Base-by-base conservation (phyloP, 805 yeast species). In the Wickerhamomyces rabaulensis region DNA sequence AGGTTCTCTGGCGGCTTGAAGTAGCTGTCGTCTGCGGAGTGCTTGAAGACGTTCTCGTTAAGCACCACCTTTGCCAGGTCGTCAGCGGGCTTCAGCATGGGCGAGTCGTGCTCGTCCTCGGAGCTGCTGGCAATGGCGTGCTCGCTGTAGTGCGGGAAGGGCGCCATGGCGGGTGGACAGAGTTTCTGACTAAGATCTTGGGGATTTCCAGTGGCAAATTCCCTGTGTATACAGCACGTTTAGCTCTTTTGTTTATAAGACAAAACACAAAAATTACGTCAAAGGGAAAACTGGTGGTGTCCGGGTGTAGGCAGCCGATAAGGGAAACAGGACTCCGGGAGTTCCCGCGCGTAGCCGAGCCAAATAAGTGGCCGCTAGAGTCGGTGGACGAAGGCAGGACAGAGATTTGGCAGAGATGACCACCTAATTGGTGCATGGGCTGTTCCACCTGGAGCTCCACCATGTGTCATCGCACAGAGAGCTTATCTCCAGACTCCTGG, bases 101-200 rank as follows among this genome's bases (percentile, higher is more conserved):
- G 39, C 7, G 37, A 33, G 10, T 54, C 58, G 13, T 56, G 58
- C 33, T 54, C 58, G 13, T 56, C 60, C 33, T 56, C 60, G 4
- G 60, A 56, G 49, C 58, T 54, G 3, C 58, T 50, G 4, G 48
- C 56, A 16, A 56, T 53, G 13, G 60, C 60, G 40, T 50, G 46
- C 39, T 56, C 60, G 31, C 52, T 55, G 44, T 51, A 52, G 19
- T 29, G 9, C 4, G 29, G 20, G 3, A 17, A 33, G 20, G 20
- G 36, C 3, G 20, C 4, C 36, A 33, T 33, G 7, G 35, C 9
- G 35, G 13, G 7, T 25, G 27, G 4, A 9, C 12, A 9, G 4
- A 15, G n/a, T n/a, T n/a, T n/a, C 9, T 29, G 16, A 15, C 16
- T 3, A 16, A 4, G 35, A n/a, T 29, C 35, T 13, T 31, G 27